A percentile compares a stretch with the other conserved stretches of the same genome.
Conservation (phyloP, 495 filamentous ascomycete species). For the Rusavskia elegans region DNA sequence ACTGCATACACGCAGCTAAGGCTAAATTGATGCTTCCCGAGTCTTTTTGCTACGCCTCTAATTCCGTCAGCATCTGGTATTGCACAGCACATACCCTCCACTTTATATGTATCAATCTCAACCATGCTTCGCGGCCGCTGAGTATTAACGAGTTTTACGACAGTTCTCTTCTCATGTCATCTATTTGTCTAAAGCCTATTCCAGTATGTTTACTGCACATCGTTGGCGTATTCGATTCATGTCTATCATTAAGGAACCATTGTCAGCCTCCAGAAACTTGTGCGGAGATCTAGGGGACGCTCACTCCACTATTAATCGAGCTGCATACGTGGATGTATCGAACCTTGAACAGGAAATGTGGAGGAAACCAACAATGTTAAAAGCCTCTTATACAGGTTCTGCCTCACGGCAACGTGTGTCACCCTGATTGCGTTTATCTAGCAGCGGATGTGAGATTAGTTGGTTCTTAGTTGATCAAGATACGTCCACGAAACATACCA, state of each 20-base stretch:
- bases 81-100: no score
- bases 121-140: neutral
- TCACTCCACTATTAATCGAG: neutral
- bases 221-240: conserved; percentile 1
- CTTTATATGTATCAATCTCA: no score
- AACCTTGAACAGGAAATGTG: neutral
- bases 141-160: neutral
- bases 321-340: no score
- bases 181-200: neutral
- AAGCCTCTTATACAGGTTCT: neutral
- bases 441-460: no score
- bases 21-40: neutral
- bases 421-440: no score
- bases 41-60: neutral
- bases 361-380: neutral
- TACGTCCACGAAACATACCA: no score
- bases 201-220: neutral
- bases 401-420: neutral
- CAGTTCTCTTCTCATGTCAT: neutral
- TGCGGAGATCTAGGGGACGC: neutral
- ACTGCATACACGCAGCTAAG: neutral
- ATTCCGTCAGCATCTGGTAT: neutral
- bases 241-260: neutral
- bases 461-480: no score
- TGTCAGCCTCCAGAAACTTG: neutral